A percentile compares a stretch with the other conserved stretches of the same genome.
Conservation (phyloP, 441 rosid genomes). For the Pelargonium cotyledonis region DNA sequence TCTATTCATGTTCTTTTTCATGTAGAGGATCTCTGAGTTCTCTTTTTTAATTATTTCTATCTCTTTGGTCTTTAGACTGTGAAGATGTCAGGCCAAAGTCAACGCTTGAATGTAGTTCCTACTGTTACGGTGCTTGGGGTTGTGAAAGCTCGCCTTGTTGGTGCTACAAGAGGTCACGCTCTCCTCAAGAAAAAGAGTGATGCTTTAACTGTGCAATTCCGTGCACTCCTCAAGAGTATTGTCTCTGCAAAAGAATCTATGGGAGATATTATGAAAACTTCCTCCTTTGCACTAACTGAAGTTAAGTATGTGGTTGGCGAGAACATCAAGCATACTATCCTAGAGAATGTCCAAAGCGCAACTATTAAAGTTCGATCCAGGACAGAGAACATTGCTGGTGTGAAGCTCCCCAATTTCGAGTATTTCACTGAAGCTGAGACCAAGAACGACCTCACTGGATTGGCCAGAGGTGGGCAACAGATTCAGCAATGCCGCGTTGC, state of each 20-base stretch:
- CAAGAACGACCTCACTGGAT: slow-evolving; percentile 21
- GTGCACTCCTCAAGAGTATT: slow-evolving; percentile 21
- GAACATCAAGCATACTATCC: slow-evolving; percentile 19
- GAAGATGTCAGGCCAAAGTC: slow-evolving; percentile 24
- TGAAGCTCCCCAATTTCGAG: slow-evolving; percentile 26
- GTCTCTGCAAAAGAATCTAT: slow-evolving; percentile 21
- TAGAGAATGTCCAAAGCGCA: slow-evolving; percentile 23
- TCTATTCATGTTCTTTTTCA: too few relatives aligned
- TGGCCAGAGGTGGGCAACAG: slow-evolving; percentile 29
- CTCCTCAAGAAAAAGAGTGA: slow-evolving; percentile 26
- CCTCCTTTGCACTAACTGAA: slow-evolving; percentile 23
- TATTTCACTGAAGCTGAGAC: slow-evolving; percentile 23
- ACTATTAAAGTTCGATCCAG: slow-evolving; percentile 21
- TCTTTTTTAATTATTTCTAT: too few relatives aligned
- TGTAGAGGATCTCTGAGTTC: background rate
- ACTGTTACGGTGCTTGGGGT: slow-evolving; percentile 22
- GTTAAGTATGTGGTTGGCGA: slow-evolving; percentile 23
- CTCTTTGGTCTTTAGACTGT: background rate
- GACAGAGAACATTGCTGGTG: slow-evolving; percentile 24
- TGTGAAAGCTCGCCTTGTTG: slow-evolving; percentile 25
- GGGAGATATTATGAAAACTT: slow-evolving; percentile 23
- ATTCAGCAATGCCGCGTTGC: slow-evolving; percentile 21
- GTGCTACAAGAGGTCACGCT: slow-evolving; percentile 26
- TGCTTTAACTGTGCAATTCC: slow-evolving; percentile 24
- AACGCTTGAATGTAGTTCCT: slow-evolving; percentile 24